Conservation (phyloP, 2,329 filamentous ascomycete species). For the Alternaria viburni region DNA sequence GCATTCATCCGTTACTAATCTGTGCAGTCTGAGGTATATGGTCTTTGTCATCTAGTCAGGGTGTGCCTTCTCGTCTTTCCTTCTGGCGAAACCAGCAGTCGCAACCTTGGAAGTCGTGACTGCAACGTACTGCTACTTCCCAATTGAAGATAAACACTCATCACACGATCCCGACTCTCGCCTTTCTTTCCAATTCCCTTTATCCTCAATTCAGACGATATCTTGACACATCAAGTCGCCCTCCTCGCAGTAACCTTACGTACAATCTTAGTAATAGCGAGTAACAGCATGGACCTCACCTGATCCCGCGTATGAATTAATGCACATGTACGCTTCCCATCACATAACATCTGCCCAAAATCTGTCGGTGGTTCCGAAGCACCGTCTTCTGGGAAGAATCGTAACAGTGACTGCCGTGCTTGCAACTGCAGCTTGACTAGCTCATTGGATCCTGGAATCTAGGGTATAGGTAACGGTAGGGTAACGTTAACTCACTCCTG, state of each 20-base stretch:
- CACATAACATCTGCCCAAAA: neutral
- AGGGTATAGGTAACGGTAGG: too few species aligned
- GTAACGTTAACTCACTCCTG: neutral
- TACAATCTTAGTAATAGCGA: neutral
- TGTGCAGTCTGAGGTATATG: neutral
- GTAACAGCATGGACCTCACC: neutral
- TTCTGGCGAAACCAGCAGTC: neutral
- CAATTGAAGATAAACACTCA: neutral
- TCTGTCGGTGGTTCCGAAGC: neutral
- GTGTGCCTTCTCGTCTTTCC: neutral
- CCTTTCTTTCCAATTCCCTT: neutral
- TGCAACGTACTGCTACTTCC: neutral
- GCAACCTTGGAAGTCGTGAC: neutral
- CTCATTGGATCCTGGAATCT: neutral
- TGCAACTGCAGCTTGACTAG: neutral
- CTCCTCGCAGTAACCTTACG: too few species aligned
- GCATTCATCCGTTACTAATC: neutral
- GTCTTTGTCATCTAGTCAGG: neutral
- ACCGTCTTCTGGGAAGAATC: neutral
- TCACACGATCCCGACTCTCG: neutral
- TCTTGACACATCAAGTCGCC: neutral
- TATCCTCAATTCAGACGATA: neutral
- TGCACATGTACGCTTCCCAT: neutral
- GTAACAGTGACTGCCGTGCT: neutral
- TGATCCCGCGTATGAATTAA: neutral